Conservation (phyloP, 768 basidiomycete genomes). For the Rhizopogon roseolus region DNA sequence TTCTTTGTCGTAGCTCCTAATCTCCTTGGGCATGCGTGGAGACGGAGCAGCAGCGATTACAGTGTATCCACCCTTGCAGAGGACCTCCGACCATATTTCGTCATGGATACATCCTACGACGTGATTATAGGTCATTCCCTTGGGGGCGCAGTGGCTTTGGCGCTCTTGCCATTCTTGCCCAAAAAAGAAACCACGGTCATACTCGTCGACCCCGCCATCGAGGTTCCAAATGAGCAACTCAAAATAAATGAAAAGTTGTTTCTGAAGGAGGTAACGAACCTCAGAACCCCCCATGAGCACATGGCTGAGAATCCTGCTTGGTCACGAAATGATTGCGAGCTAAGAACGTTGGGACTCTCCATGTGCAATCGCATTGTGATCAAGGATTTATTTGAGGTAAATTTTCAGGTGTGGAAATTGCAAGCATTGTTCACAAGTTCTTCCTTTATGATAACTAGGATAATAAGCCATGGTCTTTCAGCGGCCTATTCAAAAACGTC, state of each 20-base stretch:
- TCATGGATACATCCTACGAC: conserved; percentile 7
- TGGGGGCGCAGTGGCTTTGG: conserved; percentile 7
- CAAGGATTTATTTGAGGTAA: not conserved
- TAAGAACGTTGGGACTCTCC: conserved; percentile 1
- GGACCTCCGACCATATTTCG: conserved; percentile 11
- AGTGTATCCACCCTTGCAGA: conserved; percentile 4
- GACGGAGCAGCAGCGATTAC: conserved; percentile 6
- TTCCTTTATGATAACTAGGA: not conserved
- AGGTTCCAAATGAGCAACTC: not conserved
- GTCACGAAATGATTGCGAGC: conserved; percentile 7
- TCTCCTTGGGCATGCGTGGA: conserved; percentile 10
- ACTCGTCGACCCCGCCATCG: conserved; percentile 9
- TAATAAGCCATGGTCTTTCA: conserved; percentile 18
- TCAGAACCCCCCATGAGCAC: not conserved
- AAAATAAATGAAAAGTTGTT: not conserved
- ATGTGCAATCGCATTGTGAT: conserved; percentile 1
- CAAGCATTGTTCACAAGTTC: not conserved
- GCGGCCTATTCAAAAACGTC: not conserved
- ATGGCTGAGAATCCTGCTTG: conserved; percentile 9
- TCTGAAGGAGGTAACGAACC: not conserved
- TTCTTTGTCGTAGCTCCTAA: conserved; percentile 16
- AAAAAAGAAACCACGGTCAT: conserved; percentile 1
- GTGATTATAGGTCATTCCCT: conserved; percentile 15
- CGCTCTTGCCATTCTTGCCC: conserved; percentile 11
- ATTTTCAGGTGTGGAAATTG: not conserved